These are phyloP conservation scores for Sungouiella blattae DNA, from an alignment of 805 yeast species.

Conservation along the genomic window DNA sequence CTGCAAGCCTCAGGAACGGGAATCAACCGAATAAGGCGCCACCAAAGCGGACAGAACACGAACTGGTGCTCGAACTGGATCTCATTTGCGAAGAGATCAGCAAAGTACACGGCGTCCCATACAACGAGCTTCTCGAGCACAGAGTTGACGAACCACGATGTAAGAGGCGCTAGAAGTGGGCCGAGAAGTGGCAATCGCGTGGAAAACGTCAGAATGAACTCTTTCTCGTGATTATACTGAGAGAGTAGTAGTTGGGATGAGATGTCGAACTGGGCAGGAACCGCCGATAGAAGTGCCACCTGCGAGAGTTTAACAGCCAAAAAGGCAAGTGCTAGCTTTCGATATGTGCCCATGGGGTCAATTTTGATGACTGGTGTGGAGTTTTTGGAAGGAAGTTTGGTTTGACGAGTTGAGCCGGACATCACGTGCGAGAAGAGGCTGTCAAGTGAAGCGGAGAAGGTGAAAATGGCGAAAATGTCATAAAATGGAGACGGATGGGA, in stretches of 20 bases:
- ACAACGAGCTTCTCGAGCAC: conserved; percentile 53
- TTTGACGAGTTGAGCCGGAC: no score
- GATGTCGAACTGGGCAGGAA: conserved; percentile 49
- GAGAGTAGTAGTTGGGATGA: conserved; percentile 39
- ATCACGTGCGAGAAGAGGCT: no score
- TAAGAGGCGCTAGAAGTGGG: background rate
- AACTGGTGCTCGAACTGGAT: conserved; percentile 79
- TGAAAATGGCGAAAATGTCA: no score
- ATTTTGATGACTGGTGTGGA: no score
- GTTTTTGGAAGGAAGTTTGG: no score
- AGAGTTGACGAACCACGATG: conserved; percentile 4
- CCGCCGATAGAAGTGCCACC: conserved; percentile 30
- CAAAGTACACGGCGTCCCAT: conserved; percentile 87
- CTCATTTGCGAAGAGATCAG: conserved; percentile 50
- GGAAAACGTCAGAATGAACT: conserved; percentile 7
- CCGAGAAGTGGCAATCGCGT: conserved; percentile 4
- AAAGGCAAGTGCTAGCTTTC: conserved; percentile 20
- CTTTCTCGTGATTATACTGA: conserved; percentile 10
- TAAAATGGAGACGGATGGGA: no score
- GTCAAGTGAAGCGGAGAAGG: no score
- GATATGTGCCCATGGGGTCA: no score
- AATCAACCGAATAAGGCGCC: conserved; percentile 40
- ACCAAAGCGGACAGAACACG: conserved; percentile 84
- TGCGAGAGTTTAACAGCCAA: conserved; percentile 35
- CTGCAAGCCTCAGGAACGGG: conserved; percentile 4